phyloP scores from a whole-genome alignment of 2,329 filamentous ascomycete species.

The Knufia petricola region DNA sequence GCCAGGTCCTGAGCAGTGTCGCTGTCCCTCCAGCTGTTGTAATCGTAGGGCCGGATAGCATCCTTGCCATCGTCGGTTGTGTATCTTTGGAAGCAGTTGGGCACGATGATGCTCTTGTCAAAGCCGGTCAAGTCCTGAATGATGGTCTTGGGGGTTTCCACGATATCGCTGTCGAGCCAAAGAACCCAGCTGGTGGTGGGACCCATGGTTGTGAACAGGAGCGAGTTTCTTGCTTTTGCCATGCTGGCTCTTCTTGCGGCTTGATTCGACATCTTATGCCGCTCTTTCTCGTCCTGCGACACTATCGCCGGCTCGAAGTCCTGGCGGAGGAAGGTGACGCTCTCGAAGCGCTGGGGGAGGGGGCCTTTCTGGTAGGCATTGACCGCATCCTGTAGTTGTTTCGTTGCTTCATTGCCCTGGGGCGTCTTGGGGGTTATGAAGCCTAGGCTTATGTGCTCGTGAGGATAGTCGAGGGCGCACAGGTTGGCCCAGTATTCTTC shows the following conservation, averaged over 20 bases:
- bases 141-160: slow-evolving; percentile 74
- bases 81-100: slow-evolving; percentile 91
- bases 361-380: slow-evolving; percentile 75
- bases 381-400: slow-evolving; percentile 74
- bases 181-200: slow-evolving; percentile 90
- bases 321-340: slow-evolving; percentile 87
- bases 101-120: slow-evolving; percentile 83
- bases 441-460: slow-evolving; percentile 85
- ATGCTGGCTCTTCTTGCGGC: slow-evolving; percentile 78
- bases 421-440: slow-evolving; percentile 94
- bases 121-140: slow-evolving; percentile 87
- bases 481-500: slow-evolving; percentile 94
- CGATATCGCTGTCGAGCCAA: slow-evolving; percentile 86
- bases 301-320: slow-evolving; percentile 76
- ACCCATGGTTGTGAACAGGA: slow-evolving; percentile 89
- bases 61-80: slow-evolving; percentile 63
- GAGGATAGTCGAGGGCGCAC: slow-evolving; percentile 72
- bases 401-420: slow-evolving; percentile 80
- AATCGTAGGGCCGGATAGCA: slow-evolving; percentile 82
- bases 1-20: slow-evolving; percentile 66
- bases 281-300: slow-evolving; percentile 77
- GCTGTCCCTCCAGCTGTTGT: slow-evolving; percentile 95
- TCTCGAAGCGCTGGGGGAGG: slow-evolving; percentile 75
- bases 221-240: slow-evolving; percentile 85
- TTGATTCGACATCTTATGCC: slow-evolving; percentile 86